Evolutionary conservation across 495 filamentous ascomycete genomes (phyloP).

Genomic region (Echria macrotheca): DNA sequence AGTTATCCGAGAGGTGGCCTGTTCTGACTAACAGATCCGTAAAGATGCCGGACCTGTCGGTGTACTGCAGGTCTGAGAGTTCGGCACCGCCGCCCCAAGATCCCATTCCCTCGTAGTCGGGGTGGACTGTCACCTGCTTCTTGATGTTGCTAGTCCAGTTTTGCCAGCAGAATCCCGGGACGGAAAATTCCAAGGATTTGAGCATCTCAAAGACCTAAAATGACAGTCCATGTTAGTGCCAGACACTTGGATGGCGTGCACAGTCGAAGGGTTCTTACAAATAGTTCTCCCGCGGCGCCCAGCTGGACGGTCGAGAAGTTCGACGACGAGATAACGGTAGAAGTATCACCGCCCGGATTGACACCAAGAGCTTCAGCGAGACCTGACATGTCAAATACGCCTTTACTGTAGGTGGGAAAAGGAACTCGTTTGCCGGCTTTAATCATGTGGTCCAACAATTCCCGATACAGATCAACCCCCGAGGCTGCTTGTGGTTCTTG

Average conservation of each 20-base stretch:
- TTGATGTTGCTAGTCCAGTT: slow-evolving; percentile 43
- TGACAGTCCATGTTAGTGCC: not conserved
- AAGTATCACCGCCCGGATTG: not conserved
- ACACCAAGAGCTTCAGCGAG: not conserved
- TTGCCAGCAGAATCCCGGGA: slow-evolving; percentile 19
- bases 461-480: not conserved
- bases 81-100: slow-evolving; percentile 29
- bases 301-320: slow-evolving; percentile 1
- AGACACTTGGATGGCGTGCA: not conserved
- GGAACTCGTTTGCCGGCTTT: not conserved
- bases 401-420: not conserved
- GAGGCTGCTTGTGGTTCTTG: not conserved
- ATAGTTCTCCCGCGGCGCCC: slow-evolving; percentile 1
- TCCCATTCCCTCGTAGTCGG: slow-evolving; percentile 29
- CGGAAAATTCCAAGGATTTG: slow-evolving; percentile 11
- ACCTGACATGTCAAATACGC: not conserved
- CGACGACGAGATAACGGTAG: not conserved
- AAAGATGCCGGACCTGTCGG: slow-evolving; percentile 27
- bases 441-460: not conserved
- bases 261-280: not conserved
- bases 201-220: slow-evolving; percentile 34
- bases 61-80: slow-evolving; percentile 35
- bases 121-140: slow-evolving; percentile 25
- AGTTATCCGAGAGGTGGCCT: slow-evolving; percentile 22
- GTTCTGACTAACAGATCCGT: slow-evolving; percentile 28